Conservation (phyloP, 108 stramenopile genomes). For the Skeletonema costatum region DNA sequence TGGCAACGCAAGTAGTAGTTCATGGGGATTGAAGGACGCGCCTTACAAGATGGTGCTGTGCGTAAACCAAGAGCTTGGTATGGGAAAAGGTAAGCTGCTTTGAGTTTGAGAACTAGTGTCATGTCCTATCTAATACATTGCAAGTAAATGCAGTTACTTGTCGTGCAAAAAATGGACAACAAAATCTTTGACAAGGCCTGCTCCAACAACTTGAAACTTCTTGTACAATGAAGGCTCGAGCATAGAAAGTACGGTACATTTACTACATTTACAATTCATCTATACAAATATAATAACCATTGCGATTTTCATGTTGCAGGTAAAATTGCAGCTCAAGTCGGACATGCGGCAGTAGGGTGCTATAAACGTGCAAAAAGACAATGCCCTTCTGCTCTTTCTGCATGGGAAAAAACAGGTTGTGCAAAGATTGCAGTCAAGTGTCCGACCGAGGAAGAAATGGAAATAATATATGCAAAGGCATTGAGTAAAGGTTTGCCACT, state of each 20-base stretch:
- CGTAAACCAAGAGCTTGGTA: conserved; percentile 76
- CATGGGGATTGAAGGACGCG: conserved; percentile 71
- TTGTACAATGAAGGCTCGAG: conserved; percentile 17
- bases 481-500: conserved; percentile 68
- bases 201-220: conserved; percentile 39
- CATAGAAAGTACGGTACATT: conserved; percentile 39
- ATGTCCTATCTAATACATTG: conserved; percentile 30
- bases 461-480: conserved; percentile 68
- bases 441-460: conserved; percentile 80
- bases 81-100: conserved; percentile 71
- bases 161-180: conserved; percentile 26
- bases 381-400: conserved; percentile 69
- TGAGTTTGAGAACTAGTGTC: neutral
- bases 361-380: conserved; percentile 73
- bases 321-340: conserved; percentile 91
- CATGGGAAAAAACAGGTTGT: conserved; percentile 89
- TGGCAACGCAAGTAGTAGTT: conserved; percentile 12
- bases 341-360: conserved; percentile 90
- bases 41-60: conserved; percentile 90
- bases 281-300: neutral
- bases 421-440: conserved; percentile 93
- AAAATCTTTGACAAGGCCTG: conserved; percentile 3
- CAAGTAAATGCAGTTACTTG: conserved; percentile 8
- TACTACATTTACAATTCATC: conserved; percentile 5
- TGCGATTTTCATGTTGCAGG: conserved; percentile 23